Evolutionary conservation across 495 filamentous ascomycete species (phyloP).

Genomic region (Xylaria grammica): DNA sequence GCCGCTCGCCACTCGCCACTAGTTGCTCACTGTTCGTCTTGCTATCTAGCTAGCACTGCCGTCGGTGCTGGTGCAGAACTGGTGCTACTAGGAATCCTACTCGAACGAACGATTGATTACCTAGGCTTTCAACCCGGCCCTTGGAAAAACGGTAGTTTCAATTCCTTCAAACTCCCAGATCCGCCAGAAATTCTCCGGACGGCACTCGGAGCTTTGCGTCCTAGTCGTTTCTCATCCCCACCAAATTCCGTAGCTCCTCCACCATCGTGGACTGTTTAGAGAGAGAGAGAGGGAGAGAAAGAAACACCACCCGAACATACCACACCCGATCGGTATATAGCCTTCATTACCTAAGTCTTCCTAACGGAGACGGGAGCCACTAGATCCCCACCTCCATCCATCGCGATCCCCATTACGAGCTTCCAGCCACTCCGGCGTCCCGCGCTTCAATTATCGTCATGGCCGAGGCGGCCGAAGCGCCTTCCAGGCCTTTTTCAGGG

Average conservation of each 20-base stretch:
- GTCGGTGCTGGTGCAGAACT: too few species aligned
- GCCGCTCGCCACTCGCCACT: slow-evolving; percentile 18
- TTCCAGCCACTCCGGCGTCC: slow-evolving; percentile 17
- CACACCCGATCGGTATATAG: not conserved
- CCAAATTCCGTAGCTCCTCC: slow-evolving; percentile 17
- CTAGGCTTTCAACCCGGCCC: not conserved
- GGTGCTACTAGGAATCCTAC: not conserved
- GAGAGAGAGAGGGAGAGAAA: not conserved
- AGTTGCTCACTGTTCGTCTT: slow-evolving; percentile 16
- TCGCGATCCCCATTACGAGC: slow-evolving; percentile 13
- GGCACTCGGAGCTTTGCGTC: slow-evolving; percentile 2
- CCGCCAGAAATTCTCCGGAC: slow-evolving; percentile 14
- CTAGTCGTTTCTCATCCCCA: slow-evolving; percentile 18
- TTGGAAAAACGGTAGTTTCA: not conserved
- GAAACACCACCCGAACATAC: not conserved
- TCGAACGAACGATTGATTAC: slow-evolving; percentile 16
- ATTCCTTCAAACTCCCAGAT: slow-evolving; percentile 19
- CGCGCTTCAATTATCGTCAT: slow-evolving; percentile 14
- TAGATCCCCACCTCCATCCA: slow-evolving; percentile 19
- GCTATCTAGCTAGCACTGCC: slow-evolving; percentile 10
- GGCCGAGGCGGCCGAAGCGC: slow-evolving; percentile 14
- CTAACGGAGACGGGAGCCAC: slow-evolving; percentile 21
- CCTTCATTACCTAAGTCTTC: slow-evolving; percentile 12
- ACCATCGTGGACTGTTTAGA: not conserved
- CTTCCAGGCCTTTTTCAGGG: slow-evolving; percentile 28